Conservation (phyloP, 257 asterid species). For the Coffea eugenioides region DNA sequence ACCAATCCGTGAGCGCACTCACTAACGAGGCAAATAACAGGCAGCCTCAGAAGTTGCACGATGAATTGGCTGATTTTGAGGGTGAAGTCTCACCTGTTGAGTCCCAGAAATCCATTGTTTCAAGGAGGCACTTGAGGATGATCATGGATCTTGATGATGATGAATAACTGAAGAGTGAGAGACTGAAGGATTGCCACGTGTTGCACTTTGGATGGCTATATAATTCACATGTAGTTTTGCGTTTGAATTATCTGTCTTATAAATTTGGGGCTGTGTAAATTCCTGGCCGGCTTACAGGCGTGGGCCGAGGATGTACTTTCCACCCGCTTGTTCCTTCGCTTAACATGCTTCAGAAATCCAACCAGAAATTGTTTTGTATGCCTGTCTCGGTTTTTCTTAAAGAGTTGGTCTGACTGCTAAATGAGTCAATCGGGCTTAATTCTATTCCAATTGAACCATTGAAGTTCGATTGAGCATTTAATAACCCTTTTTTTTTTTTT, state of each 20-base stretch:
- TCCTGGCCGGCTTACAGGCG: neutral
- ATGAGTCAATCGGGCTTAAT: neutral
- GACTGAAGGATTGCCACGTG: neutral
- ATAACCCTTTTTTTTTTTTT: no score
- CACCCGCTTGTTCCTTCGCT: neutral
- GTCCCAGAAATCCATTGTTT: slow-evolving; percentile 27
- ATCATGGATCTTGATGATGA: slow-evolving; percentile 77
- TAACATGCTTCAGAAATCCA: neutral
- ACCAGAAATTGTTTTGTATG: no score
- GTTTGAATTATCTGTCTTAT: no score
- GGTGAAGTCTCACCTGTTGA: slow-evolving; percentile 30
- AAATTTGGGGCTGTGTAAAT: no score
- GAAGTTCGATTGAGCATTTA: neutral
- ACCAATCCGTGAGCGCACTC: slow-evolving; percentile 16
- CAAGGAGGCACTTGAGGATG: slow-evolving; percentile 74
- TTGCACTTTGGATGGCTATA: neutral
- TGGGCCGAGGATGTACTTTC: neutral
- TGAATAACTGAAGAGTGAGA: slow-evolving; percentile 22
- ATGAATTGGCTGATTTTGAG: slow-evolving; percentile 40
- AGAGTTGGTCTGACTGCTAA: neutral
- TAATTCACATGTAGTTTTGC: neutral
- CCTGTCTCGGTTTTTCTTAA: no score
- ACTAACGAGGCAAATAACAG: slow-evolving; percentile 18
- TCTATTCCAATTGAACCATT: neutral
- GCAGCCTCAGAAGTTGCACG: slow-evolving; percentile 24